These are phyloP conservation scores for Fraxinus floribunda DNA, from an alignment of 305 asterid genomes.

Conservation along the genomic window DNA sequence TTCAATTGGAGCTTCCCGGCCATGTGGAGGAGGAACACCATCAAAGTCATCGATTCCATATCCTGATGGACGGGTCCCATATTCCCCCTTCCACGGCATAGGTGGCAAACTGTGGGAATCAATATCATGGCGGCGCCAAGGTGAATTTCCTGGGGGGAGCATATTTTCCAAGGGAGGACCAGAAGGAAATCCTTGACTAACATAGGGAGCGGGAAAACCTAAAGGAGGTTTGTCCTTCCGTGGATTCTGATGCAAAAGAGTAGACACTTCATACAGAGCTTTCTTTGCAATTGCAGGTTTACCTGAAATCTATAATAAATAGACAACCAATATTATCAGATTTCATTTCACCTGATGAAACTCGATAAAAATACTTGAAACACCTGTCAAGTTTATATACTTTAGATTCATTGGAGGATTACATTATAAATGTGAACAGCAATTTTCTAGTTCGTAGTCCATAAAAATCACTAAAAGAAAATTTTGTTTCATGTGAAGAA, in stretches of 20 bases:
- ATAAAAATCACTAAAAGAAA: conserved; percentile 9
- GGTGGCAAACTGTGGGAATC: conserved; percentile 44
- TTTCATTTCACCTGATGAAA: conserved; percentile 18
- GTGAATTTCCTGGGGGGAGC: conserved; percentile 44
- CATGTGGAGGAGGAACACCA: conserved; percentile 49
- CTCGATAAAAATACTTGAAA: conserved; percentile 11
- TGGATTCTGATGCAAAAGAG: conserved; percentile 73
- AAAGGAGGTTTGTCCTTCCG: conserved; percentile 62
- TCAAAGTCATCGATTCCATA: conserved; percentile 46
- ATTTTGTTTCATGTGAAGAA: conserved; percentile 11
- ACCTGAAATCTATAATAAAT: conserved; percentile 58
- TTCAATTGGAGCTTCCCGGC: conserved; percentile 52
- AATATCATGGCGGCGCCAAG: conserved; percentile 48
- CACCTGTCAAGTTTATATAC: conserved; percentile 2
- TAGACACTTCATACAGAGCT: conserved; percentile 69
- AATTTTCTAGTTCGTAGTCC: neutral
- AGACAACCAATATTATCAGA: conserved; percentile 33
- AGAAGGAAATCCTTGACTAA: conserved; percentile 47
- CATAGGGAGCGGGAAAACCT: conserved; percentile 39
- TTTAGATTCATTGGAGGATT: neutral
- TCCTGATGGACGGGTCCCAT: conserved; percentile 47
- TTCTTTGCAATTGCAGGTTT: conserved; percentile 57
- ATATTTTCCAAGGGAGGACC: conserved; percentile 52
- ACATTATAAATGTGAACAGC: conserved; percentile 4
- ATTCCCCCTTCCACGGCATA: conserved; percentile 45